phyloP scores from a whole-genome alignment of 1,139 yeast genomes.

The Taphrina pruni region DNA sequence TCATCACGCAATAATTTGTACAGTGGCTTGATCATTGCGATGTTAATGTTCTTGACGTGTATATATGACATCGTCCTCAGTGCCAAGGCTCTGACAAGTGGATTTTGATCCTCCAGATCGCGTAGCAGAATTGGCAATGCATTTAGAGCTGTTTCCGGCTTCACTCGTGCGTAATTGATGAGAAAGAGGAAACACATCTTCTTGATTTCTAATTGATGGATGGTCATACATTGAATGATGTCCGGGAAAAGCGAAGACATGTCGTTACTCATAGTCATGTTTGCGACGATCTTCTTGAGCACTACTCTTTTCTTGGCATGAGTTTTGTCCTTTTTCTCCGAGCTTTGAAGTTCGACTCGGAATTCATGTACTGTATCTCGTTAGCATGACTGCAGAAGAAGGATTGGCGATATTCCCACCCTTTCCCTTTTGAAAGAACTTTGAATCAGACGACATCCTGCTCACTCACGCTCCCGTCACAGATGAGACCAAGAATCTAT shows the following conservation, averaged over 20 bases:
- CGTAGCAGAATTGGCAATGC: constrained; percentile 57
- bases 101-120: constrained; percentile 59
- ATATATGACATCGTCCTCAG: constrained; percentile 69
- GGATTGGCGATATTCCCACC: background rate
- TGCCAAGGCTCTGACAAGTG: constrained; percentile 61
- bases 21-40: constrained; percentile 56
- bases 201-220: constrained; percentile 74
- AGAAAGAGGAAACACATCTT: constrained; percentile 64
- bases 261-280: constrained; percentile 84
- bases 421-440: constrained; percentile 38
- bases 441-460: constrained; percentile 34
- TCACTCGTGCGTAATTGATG: constrained; percentile 64
- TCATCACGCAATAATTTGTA: constrained; percentile 57
- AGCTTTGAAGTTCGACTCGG: constrained; percentile 59
- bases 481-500: background rate
- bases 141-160: constrained; percentile 57
- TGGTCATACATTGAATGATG: constrained; percentile 64
- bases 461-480: background rate
- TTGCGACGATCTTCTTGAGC: constrained; percentile 78
- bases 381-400: too few species aligned
- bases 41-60: constrained; percentile 61
- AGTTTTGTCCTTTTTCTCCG: constrained; percentile 59
- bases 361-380: constrained; percentile 58
- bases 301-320: constrained; percentile 62
- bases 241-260: constrained; percentile 72